Base-by-base conservation (phyloP, 1,284 basidiomycete genomes). In the Garcileccinum viscosum region DNA sequence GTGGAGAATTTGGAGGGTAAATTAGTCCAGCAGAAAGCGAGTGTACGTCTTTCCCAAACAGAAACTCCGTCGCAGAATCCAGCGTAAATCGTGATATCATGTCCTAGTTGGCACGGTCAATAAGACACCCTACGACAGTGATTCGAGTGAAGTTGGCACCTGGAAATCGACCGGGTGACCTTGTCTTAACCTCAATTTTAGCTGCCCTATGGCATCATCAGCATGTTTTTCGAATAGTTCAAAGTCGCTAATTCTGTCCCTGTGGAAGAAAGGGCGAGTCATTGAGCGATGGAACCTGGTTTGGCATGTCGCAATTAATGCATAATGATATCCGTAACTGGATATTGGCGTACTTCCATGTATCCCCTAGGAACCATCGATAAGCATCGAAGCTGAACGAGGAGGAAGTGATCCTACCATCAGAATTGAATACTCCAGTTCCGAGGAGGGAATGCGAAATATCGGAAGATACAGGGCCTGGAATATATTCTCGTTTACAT, bases 391-490 rank as follows among this genome's bases (percentile, higher is more conserved):
- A 38, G 47, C 35, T 60, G 19, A 47, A 53, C 32, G 58, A 60
- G 32, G 58, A 38, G 24, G 40, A 61, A 12, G 32, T 2, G 37
- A 12, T 5, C 69, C 72, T 68, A 84, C 88, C 88, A 72, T 90
- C 88, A 2, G 87, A 84, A 69, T 90, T 90, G 72, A 90, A 90
- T 1, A 90, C 87, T 0, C 89, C 89, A 40, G 83, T 83, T 63
- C 87, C 87, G 17, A 88, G 80, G 22, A 88, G 71, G 4, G 82
- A 80, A 37, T 73, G 69, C 40, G 83, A 68, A 59, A 75, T 77
- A 7, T 77, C 73, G 30, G 73, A 70, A n/a, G 72, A 69, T 22
- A 73, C 30, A 19, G 71, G 69, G n/a, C 76, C 73, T 79, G 69
- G 7, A 40, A 56, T 30, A 44, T 38, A 65, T 19, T 71, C 67